Evolutionary conservation across 2,329 filamentous ascomycete genomes (phyloP), one percentile per base, ranked within the genome.

Genomic region (Elsinoe arachidis): DNA sequence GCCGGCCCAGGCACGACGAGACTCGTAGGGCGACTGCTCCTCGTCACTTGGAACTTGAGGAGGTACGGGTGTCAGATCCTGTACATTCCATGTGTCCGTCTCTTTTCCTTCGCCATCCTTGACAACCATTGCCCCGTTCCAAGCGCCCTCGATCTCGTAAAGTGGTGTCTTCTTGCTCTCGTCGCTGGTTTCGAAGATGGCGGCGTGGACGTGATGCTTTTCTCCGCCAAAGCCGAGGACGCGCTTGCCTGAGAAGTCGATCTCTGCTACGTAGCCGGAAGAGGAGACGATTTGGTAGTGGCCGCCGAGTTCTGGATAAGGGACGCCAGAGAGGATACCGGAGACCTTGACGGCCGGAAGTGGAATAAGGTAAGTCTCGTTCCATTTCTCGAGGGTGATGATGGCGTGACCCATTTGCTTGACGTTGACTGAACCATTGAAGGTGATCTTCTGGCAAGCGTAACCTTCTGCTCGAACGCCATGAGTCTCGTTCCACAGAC

Each of bases 341-440:
- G 73, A 73, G n/a, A 76, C 72, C 57, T 74, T 74, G 12, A 76
- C 69, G 47, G 74, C 70, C 0, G 74, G 74, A 4, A 76, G 63
- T 1, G 74, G 74, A 23, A 76, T 72, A 1, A 76, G 60, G 58
- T 75, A 76, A 57, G 75, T 70, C 59, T 76, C 74, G 10, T 73
- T 63, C 56, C 67, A 73, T n/a, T 69, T 66, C 58, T 76, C 73
- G 26, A 77, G 64, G 47, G 73, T 72, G 55, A 76, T 57, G 7
- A 76, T 65, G 1, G 74, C 73, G 57, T 76, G 74, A 2, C 75
- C 75, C 41, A 72, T 75, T 58, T 76, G 74, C 62, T 74, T 74
- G 57, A 76, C 74, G 60, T 69, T 74, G 6, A 76, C 73, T 30
- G 65, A 71, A 1, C 73, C 73, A 4, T 65, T 71, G 56, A 76